Percentiles rank a stretch among this genome's conserved stretches.
Conservation (phyloP, 1,139 yeast genomes). For the Diutina sp. region DNA sequence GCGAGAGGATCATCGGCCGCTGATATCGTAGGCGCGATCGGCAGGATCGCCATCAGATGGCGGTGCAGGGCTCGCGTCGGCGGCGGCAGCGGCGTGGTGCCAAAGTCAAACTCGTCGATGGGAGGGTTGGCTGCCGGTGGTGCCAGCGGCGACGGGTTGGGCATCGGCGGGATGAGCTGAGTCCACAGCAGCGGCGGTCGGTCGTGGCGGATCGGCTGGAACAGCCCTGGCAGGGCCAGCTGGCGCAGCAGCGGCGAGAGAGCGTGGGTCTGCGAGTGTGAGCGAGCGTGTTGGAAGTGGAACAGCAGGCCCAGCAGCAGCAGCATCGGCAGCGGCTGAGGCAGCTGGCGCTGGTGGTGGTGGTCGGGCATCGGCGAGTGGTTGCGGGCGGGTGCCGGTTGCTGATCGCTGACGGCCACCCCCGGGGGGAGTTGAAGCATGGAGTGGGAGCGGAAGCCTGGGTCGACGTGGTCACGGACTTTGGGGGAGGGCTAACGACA, state of each 20-base stretch:
- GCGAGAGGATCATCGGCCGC: background rate
- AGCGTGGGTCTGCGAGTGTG: background rate
- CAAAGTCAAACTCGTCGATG: background rate
- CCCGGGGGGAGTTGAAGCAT: constrained; percentile 1
- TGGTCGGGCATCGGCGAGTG: background rate
- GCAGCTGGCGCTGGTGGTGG: background rate
- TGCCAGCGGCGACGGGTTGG: background rate
- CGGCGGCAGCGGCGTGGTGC: background rate
- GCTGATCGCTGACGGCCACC: background rate
- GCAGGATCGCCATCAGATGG: constrained; percentile 2
- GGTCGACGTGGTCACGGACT: background rate
- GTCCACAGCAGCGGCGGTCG: constrained; percentile 2
- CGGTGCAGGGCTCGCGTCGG: background rate
- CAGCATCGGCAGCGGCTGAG: constrained; percentile 1
- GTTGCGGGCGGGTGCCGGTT: background rate
- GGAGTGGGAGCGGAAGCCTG: background rate
- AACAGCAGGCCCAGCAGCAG: constrained; percentile 2
- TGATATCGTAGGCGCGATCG: background rate
- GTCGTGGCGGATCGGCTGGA: constrained; percentile 1
- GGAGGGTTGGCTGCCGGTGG: background rate
- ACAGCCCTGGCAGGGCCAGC: background rate
- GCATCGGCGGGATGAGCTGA: constrained; percentile 1
- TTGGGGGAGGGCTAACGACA: background rate
- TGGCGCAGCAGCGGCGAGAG: background rate
- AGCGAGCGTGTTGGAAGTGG: background rate